phyloP scores from a whole-genome alignment of 139 green algal genomes.

The Deuterostichococcus epilithicus region DNA sequence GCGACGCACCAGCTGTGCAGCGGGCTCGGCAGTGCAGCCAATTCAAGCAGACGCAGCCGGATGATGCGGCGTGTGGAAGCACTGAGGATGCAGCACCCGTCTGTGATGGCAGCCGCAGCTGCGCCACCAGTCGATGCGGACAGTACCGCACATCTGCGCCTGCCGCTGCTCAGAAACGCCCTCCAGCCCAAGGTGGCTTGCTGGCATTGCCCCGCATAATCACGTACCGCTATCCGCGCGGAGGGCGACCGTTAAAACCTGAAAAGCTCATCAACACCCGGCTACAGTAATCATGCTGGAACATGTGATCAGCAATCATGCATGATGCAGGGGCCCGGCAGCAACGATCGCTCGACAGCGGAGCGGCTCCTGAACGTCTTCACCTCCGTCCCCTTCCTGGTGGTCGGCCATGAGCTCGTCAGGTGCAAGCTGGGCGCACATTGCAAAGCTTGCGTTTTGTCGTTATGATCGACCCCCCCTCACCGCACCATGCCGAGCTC shows the following conservation, averaged over 20 bases:
- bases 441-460: not conserved
- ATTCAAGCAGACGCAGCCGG: not conserved
- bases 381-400: conserved; percentile 22
- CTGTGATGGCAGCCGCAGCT: not conserved
- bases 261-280: no score
- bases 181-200: not conserved
- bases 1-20: not conserved
- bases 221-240: no score
- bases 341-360: conserved; percentile 9
- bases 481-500: no score
- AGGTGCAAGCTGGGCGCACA: not conserved
- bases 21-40: not conserved
- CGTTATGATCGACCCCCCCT: no score
- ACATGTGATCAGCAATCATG: no score
- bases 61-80: not conserved
- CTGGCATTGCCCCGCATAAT: no score
- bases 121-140: not conserved
- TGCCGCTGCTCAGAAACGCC: not conserved
- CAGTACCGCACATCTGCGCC: not conserved
- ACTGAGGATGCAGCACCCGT: not conserved
- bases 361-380: conserved; percentile 17
- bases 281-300: no score
- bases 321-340: conserved; percentile 22
- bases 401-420: conserved; percentile 4
- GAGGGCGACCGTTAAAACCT: no score